A percentile compares a stretch with the other conserved stretches of the same genome.
These are phyloP conservation scores for Globisporangium uncinulatum DNA, from an alignment of 352 stramenopile species.

Conservation along the genomic window DNA sequence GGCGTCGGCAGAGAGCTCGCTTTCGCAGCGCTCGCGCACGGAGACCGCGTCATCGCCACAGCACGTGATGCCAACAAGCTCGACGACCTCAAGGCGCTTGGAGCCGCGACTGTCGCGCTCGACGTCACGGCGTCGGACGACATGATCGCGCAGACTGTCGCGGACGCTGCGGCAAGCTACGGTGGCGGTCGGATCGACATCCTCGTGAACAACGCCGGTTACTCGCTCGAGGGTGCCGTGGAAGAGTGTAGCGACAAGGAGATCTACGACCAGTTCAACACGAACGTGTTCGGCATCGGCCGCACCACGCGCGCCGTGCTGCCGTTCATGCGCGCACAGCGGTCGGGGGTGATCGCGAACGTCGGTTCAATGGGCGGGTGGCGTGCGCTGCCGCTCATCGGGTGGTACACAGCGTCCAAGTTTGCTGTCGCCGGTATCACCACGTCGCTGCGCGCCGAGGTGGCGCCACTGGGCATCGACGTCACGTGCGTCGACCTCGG, in stretches of 20 bases:
- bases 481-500: constrained; percentile 35
- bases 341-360: constrained; percentile 31
- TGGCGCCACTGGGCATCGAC: constrained; percentile 28
- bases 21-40: constrained; percentile 22
- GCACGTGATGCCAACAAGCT: constrained; percentile 21
- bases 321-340: constrained; percentile 31
- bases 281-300: constrained; percentile 41
- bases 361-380: constrained; percentile 34
- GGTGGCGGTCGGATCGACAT: constrained; percentile 27
- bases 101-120: constrained; percentile 24
- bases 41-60: constrained; percentile 35
- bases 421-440: constrained; percentile 33
- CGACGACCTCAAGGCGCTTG: constrained; percentile 20
- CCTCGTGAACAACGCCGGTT: constrained; percentile 45
- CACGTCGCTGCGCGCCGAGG: constrained; percentile 25
- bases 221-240: constrained; percentile 28
- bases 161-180: constrained; percentile 13
- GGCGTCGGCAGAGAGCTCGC: constrained; percentile 16
- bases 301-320: constrained; percentile 26
- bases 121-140: constrained; percentile 30
- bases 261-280: constrained; percentile 32
- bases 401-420: constrained; percentile 34
- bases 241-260: constrained; percentile 21
- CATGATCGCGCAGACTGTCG: constrained; percentile 18
- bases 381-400: constrained; percentile 20